Percentiles rank a stretch among this genome's conserved stretches.
Evolutionary conservation across 2,329 filamentous ascomycete genomes (phyloP).

Genomic region (Leptographium wingfieldii): DNA sequence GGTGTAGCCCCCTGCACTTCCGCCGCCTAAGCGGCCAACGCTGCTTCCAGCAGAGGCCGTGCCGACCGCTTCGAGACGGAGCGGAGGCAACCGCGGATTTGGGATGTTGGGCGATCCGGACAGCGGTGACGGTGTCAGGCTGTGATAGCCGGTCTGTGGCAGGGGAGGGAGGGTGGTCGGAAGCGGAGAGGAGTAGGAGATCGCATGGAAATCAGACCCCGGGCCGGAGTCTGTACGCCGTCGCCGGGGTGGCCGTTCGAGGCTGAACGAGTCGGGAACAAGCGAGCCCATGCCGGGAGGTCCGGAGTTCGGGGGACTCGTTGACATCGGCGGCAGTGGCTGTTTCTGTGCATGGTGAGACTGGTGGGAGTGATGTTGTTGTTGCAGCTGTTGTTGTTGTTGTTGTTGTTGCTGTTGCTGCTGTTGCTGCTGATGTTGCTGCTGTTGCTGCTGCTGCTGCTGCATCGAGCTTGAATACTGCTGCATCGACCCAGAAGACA

Average conservation of each 20-base stretch:
- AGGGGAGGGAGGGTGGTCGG: slow-evolving; percentile 4
- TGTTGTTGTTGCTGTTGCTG: slow-evolving; percentile 1
- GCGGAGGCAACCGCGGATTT: slow-evolving; percentile 6
- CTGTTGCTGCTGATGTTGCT: not conserved
- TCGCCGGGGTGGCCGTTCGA: slow-evolving; percentile 9
- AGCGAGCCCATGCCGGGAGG: slow-evolving; percentile 10
- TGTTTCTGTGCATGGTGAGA: not conserved
- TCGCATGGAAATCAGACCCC: slow-evolving; percentile 1
- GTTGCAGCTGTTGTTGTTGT: not conserved
- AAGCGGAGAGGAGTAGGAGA: not conserved
- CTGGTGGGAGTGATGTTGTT: not conserved
- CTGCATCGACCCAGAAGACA: slow-evolving; percentile 6
- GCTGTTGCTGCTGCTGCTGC: not conserved
- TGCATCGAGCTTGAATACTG: slow-evolving; percentile 5
- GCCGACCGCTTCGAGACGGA: slow-evolving; percentile 11
- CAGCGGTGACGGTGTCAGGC: slow-evolving; percentile 9
- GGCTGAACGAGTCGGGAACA: slow-evolving; percentile 12
- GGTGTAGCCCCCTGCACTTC: slow-evolving; percentile 12
- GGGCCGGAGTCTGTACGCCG: slow-evolving; percentile 11
- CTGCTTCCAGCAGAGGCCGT: slow-evolving; percentile 16
- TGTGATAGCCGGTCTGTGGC: slow-evolving; percentile 1
- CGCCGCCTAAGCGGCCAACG: slow-evolving; percentile 10
- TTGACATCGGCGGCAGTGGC: slow-evolving; percentile 5
- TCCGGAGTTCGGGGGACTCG: slow-evolving; percentile 10
- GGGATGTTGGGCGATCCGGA: slow-evolving; percentile 7